phyloP scores from a whole-genome alignment of 257 asterid genomes.

The Thymus quinquecostatus region DNA sequence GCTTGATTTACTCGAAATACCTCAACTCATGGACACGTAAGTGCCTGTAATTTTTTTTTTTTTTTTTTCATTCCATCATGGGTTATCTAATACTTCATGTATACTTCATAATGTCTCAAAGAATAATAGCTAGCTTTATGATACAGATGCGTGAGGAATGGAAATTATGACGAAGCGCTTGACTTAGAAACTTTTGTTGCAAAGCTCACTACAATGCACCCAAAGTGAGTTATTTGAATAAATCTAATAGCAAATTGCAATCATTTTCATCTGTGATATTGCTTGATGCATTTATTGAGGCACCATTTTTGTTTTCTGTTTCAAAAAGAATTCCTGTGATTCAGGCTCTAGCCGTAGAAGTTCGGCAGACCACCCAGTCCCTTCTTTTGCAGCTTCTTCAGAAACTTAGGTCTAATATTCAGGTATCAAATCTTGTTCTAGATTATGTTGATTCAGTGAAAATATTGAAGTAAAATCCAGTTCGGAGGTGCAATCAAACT shows the following conservation, averaged over 20 bases:
- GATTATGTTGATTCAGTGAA: conserved; percentile 26
- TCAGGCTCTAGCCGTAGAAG: conserved; percentile 94
- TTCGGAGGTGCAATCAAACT: conserved; percentile 11
- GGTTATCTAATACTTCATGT: conserved; percentile 23
- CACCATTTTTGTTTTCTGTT: conserved; percentile 37
- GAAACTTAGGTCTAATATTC: conserved; percentile 95
- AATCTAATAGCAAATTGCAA: conserved; percentile 25
- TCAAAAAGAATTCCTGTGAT: conserved; percentile 84
- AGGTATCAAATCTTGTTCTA: conserved; percentile 50
- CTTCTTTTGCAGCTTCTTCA: conserved; percentile 96
- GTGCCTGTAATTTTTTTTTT: conserved; percentile 25
- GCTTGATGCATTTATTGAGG: conserved; percentile 42
- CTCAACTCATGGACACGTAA: conserved; percentile 99
- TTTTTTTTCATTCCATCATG: not conserved
- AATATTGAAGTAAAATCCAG: conserved; percentile 11
- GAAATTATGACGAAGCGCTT: conserved; percentile 97
- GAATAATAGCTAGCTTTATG: conserved; percentile 31
- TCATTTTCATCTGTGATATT: conserved; percentile 33
- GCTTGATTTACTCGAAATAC: conserved; percentile 99
- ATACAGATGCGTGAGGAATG: conserved; percentile 90
- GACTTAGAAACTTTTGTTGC: conserved; percentile 93
- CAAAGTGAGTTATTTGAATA: conserved; percentile 67
- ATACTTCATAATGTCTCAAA: conserved; percentile 26
- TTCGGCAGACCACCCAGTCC: conserved; percentile 89
- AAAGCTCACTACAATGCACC: conserved; percentile 92